These are phyloP conservation scores for Striga hermonthica DNA, from an alignment of 305 asterid species.

Conservation along the genomic window DNA sequence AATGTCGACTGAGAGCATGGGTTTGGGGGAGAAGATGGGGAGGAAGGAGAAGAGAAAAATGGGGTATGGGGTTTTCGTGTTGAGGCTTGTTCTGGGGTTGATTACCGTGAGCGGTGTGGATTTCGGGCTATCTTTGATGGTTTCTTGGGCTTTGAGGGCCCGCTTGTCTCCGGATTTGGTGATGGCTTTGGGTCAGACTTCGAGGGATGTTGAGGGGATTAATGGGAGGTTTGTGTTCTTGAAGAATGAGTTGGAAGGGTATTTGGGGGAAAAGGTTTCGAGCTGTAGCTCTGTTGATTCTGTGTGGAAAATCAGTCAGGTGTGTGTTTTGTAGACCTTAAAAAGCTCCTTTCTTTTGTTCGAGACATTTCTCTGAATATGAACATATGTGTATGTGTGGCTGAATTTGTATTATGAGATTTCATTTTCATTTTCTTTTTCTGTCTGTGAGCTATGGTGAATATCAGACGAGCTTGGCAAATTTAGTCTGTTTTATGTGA, in stretches of 20 bases:
- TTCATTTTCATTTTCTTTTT: too few species aligned
- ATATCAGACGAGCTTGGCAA: too few species aligned
- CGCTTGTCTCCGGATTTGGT: constrained; percentile 41
- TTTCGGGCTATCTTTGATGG: constrained; percentile 45
- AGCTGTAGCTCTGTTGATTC: constrained; percentile 49
- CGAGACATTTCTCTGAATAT: not conserved
- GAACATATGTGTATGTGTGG: not conserved
- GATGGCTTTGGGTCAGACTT: constrained; percentile 43
- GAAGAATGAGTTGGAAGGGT: constrained; percentile 42
- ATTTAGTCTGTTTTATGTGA: too few species aligned
- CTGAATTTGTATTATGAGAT: not conserved
- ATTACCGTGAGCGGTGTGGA: constrained; percentile 43
- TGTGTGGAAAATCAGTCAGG: constrained; percentile 65
- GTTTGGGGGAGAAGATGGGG: constrained; percentile 33
- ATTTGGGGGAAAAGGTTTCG: constrained; percentile 34
- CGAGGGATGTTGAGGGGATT: constrained; percentile 40
- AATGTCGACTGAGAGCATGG: constrained; percentile 28
- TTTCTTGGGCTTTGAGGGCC: constrained; percentile 41
- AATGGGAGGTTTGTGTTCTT: constrained; percentile 47
- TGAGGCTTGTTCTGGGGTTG: constrained; percentile 40
- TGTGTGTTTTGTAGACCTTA: constrained; percentile 17
- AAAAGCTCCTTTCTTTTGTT: not conserved
- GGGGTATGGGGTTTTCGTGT: constrained; percentile 32
- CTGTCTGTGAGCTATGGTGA: not conserved
- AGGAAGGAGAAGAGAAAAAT: constrained; percentile 36